These are phyloP conservation scores for Picochlorum sp. DNA, from an alignment of 139 green algal genomes.

Conservation along the genomic window DNA sequence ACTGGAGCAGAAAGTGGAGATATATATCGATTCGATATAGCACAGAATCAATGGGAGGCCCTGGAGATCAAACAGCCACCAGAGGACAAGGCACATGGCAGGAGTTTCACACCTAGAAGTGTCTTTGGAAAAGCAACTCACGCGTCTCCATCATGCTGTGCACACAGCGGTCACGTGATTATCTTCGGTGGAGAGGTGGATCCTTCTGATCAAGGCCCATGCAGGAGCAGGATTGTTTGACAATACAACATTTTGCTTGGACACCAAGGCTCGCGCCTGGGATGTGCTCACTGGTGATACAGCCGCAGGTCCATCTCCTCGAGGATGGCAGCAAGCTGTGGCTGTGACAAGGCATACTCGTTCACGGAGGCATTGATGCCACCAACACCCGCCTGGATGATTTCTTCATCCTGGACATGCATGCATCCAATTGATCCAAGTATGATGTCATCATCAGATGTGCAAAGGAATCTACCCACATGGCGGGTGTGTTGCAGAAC, in stretches of 20 bases:
- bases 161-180: background rate
- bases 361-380: constrained; percentile 8
- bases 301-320: background rate
- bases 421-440: constrained; percentile 4
- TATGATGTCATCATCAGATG: too few species aligned
- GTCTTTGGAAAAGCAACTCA: constrained; percentile 10
- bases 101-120: constrained; percentile 8
- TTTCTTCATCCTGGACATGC: constrained; percentile 10
- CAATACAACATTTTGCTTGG: constrained; percentile 3
- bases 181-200: constrained; percentile 15
- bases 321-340: constrained; percentile 3
- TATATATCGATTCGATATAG: constrained; percentile 7
- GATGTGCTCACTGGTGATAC: background rate
- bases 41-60: background rate
- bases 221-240: constrained; percentile 11
- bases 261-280: background rate
- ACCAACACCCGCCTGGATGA: constrained; percentile 4
- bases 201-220: constrained; percentile 4
- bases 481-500: too few species aligned
- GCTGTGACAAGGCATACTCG: background rate
- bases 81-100: background rate
- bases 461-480: too few species aligned
- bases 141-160: background rate
- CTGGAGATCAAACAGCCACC: background rate
- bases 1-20: constrained; percentile 1